These are phyloP conservation scores for Boletus bicolor DNA, from an alignment of 768 basidiomycete species.

Conservation along the genomic window DNA sequence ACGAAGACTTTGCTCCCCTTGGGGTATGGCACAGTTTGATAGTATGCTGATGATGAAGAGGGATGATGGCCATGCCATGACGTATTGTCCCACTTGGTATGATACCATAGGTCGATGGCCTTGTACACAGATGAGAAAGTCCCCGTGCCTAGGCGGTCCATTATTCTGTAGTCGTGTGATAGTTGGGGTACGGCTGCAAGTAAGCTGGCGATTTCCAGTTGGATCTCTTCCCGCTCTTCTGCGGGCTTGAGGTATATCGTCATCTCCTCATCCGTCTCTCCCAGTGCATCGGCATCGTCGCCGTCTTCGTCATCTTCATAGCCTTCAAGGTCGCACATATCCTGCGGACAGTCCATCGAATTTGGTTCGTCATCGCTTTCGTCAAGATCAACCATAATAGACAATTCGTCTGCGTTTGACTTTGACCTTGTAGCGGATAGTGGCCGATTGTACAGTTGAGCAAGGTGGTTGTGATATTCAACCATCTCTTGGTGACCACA, in stretches of 20 bases:
- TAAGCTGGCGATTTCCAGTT: constrained; percentile 73
- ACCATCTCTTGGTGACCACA: constrained; percentile 38
- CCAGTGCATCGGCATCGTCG: constrained; percentile 31
- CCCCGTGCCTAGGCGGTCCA: constrained; percentile 93
- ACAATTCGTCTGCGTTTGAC: constrained; percentile 23
- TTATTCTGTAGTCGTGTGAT: constrained; percentile 62
- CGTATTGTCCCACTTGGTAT: constrained; percentile 72
- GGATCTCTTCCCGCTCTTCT: constrained; percentile 73
- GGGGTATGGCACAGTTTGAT: constrained; percentile 49
- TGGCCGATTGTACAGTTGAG: constrained; percentile 37
- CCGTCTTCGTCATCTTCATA: constrained; percentile 36
- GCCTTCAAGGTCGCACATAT: constrained; percentile 34
- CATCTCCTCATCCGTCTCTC: constrained; percentile 58
- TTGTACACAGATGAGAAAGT: constrained; percentile 99
- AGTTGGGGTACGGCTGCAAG: constrained; percentile 65
- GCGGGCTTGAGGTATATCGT: constrained; percentile 53
- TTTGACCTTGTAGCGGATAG: constrained; percentile 20
- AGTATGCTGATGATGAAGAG: constrained; percentile 58
- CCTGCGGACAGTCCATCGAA: constrained; percentile 37
- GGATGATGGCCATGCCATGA: constrained; percentile 72
- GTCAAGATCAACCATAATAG: constrained; percentile 43
- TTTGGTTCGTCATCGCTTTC: constrained; percentile 41
- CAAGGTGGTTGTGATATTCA: constrained; percentile 51
- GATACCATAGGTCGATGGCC: constrained; percentile 76
- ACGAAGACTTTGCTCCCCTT: constrained; percentile 65